Evolutionary conservation across 2,329 filamentous ascomycete species (phyloP).

Genomic region (Botrytis cinerea): DNA sequence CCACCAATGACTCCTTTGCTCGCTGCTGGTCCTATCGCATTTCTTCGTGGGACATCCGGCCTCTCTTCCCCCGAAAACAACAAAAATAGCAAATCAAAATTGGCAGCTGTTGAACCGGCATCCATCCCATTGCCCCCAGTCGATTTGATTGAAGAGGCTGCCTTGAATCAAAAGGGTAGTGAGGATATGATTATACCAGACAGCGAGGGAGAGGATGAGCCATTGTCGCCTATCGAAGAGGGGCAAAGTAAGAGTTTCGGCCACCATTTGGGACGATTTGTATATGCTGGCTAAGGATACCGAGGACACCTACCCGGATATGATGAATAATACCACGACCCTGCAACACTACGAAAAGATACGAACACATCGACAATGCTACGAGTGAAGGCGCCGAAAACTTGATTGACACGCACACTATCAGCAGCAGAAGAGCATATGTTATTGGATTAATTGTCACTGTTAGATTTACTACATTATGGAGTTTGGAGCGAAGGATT

Average conservation of each 20-base stretch:
- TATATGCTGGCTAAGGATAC: conserved; percentile 25
- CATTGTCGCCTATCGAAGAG: conserved; percentile 29
- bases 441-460: conserved; percentile 10
- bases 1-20: conserved; percentile 36
- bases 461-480: neutral
- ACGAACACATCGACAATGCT: neutral
- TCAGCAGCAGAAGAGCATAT: neutral
- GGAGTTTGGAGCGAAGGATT: conserved; percentile 6
- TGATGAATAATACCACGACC: neutral
- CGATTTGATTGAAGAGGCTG: conserved; percentile 32
- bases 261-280: conserved; percentile 27
- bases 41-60: conserved; percentile 24
- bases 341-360: neutral
- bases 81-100: conserved; percentile 7
- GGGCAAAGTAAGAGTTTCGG: neutral
- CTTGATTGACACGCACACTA: neutral
- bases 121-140: conserved; percentile 42
- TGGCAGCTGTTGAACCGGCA: conserved; percentile 40
- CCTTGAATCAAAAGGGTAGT: conserved; percentile 46
- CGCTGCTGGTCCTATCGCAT: conserved; percentile 17
- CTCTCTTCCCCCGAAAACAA: conserved; percentile 38
- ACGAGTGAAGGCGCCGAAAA: neutral
- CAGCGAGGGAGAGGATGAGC: conserved; percentile 47
- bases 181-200: conserved; percentile 54
- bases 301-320: neutral